Percentiles rank a stretch among this genome's conserved stretches.
Evolutionary conservation across 2,329 filamentous ascomycete species (phyloP).

Genomic region (Penicillium fuscoglaucum): DNA sequence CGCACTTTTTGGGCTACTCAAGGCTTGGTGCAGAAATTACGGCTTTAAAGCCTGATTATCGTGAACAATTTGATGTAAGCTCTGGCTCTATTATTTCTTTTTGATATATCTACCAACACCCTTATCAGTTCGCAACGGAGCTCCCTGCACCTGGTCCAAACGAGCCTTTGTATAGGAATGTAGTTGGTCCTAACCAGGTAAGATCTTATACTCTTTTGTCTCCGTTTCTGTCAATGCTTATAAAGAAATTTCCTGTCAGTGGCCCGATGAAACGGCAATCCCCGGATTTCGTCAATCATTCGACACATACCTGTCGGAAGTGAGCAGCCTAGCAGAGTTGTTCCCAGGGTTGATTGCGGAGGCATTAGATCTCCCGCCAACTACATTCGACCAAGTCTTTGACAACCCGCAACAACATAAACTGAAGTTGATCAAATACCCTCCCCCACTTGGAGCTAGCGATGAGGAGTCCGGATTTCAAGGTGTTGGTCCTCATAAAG

Average conservation of each 20-base stretch:
- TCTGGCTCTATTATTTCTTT: conserved; percentile 8
- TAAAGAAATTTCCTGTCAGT: conserved; percentile 19
- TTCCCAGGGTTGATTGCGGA: conserved; percentile 37
- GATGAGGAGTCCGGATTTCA: conserved; percentile 35
- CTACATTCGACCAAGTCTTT: conserved; percentile 35
- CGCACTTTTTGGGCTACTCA: conserved; percentile 41
- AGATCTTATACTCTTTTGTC: neutral
- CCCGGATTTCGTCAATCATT: conserved; percentile 35
- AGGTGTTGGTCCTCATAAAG: conserved; percentile 50
- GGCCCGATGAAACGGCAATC: conserved; percentile 35
- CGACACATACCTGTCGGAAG: conserved; percentile 33
- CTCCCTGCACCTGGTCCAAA: conserved; percentile 36
- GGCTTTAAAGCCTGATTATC: conserved; percentile 34
- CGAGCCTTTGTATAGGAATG: conserved; percentile 38
- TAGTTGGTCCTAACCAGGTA: conserved; percentile 40
- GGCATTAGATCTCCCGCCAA: conserved; percentile 32
- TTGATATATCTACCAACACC: conserved; percentile 30
- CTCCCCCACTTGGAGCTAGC: conserved; percentile 30
- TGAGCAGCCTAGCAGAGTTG: conserved; percentile 26
- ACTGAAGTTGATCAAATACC: conserved; percentile 48
- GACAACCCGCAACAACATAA: conserved; percentile 39
- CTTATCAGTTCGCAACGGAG: conserved; percentile 37
- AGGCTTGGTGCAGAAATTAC: conserved; percentile 38
- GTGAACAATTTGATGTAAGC: conserved; percentile 40
- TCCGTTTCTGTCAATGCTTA: neutral